phyloP scores from a whole-genome alignment of 2,329 filamentous ascomycete species.

The Ascochyta fabae region DNA sequence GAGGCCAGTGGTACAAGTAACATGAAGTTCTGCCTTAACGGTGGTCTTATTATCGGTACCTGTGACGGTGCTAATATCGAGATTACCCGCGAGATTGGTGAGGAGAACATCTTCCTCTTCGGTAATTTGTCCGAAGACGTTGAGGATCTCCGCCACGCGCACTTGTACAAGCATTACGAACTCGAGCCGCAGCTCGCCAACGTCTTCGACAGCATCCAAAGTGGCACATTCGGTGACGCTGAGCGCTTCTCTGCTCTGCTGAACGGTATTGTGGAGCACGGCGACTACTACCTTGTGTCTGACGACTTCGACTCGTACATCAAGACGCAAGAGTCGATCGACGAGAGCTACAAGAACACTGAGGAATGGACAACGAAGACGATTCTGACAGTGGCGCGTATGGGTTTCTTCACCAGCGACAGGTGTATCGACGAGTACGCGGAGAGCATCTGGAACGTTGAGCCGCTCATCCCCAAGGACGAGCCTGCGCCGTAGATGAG shows the following conservation, averaged over 20 bases:
- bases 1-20: conserved; percentile 90
- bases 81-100: conserved; percentile 95
- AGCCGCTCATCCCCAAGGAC: conserved; percentile 68
- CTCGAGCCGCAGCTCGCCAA: conserved; percentile 77
- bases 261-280: conserved; percentile 85
- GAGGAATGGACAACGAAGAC: conserved; percentile 92
- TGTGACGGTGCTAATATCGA: conserved; percentile 98
- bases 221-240: conserved; percentile 79
- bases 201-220: conserved; percentile 85
- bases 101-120: conserved; percentile 98
- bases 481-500: conserved; percentile 27
- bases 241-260: conserved; percentile 82
- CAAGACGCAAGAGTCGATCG: conserved; percentile 87
- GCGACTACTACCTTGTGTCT: conserved; percentile 96
- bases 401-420: conserved; percentile 98
- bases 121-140: conserved; percentile 96
- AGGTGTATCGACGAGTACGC: conserved; percentile 97
- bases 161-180: conserved; percentile 81
- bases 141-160: conserved; percentile 89
- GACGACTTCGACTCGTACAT: conserved; percentile 97
- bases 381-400: conserved; percentile 85
- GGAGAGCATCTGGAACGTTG: conserved; percentile 95
- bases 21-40: conserved; percentile 99
- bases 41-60: conserved; percentile 95
- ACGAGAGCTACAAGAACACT: conserved; percentile 89